phyloP scores from a whole-genome alignment of 2,329 filamentous ascomycete species.

The Colletotrichum chlorophyti region DNA sequence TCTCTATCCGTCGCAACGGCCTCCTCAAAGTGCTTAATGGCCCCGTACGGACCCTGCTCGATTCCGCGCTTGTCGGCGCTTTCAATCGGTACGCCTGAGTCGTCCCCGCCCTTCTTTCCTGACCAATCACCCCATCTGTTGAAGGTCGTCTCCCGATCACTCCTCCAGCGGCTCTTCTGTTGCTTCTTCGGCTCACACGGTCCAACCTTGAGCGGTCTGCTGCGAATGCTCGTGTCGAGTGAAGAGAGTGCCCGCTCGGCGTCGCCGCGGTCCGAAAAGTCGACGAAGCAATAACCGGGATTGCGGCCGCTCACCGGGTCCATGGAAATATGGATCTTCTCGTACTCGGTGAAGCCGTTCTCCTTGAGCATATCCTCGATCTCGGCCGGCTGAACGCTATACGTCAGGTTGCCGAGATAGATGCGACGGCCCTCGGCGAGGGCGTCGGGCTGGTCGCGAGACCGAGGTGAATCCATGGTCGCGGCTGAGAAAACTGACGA shows the following conservation, averaged over 20 bases:
- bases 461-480: neutral
- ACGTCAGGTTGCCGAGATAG: conserved; percentile 68
- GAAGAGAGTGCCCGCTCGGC: conserved; percentile 64
- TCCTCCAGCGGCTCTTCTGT: conserved; percentile 28
- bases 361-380: conserved; percentile 64
- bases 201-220: conserved; percentile 68
- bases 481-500: neutral
- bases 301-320: conserved; percentile 73
- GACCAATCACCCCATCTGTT: conserved; percentile 55
- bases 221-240: conserved; percentile 61
- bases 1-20: conserved; percentile 35
- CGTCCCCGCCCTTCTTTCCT: conserved; percentile 25
- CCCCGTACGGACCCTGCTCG: conserved; percentile 36
- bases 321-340: conserved; percentile 71
- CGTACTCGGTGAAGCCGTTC: conserved; percentile 43
- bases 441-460: conserved; percentile 4
- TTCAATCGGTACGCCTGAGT: neutral
- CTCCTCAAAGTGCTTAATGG: conserved; percentile 40
- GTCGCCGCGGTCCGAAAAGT: conserved; percentile 63
- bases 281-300: conserved; percentile 78
- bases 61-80: conserved; percentile 4
- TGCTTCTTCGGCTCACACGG: conserved; percentile 64
- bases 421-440: conserved; percentile 51
- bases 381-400: conserved; percentile 61
- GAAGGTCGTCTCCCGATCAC: conserved; percentile 36